Evolutionary conservation across 2,329 filamentous ascomycete species (phyloP), one percentile per base, ranked within the genome.

Genomic region (Nemania bipapillata): DNA sequence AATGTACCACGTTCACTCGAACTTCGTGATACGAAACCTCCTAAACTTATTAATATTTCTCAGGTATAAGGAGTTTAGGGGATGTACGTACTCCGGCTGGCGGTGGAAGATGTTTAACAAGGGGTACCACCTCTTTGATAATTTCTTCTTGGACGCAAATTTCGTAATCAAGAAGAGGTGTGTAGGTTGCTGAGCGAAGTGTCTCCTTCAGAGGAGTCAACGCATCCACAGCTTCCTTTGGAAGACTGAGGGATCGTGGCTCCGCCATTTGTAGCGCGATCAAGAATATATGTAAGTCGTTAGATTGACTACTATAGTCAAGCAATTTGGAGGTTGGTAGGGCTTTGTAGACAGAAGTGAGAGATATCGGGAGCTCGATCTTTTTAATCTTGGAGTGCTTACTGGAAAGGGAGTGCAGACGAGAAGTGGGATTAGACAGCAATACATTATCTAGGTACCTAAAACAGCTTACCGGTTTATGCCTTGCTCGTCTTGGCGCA

Each of bases 71-170:
- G 9, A 40, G 35, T 3, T 49, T 45, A n/a, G 40, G 28, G 20
- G 17, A 35, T 3, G 26, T 12, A 59, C 56, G 26, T 59, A 59
- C 56, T 26, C 40, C 40, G 17, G 37, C 56, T 22, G 40, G 56
- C n/a, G 15, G 56, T 47, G 56, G 56, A 32, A 59, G 56, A 32
- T 8, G 8, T 24, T 59, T 59, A 20, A 59, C 40, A 35, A 59
- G 9, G 26, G 56, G 56, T 49, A 49, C 24, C 17, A 32, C 24
- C 32, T 59, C 6, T 12, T 35, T 4, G 6, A 49, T 59, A 12
- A 59, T 59, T 15, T 59, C 15, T 49, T 59, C 26, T 30, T 59
- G 12, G 9, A 26, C 8, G 9, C 35, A 40, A 40, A 40, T 3
- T 12, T 40, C 9, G 35, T 40, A 40, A 40, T 40, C 35, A 40